Evolutionary conservation across 2,329 filamentous ascomycete species (phyloP), one percentile per base, ranked within the genome.

Genomic region (Cordyceps cateniannulata): DNA sequence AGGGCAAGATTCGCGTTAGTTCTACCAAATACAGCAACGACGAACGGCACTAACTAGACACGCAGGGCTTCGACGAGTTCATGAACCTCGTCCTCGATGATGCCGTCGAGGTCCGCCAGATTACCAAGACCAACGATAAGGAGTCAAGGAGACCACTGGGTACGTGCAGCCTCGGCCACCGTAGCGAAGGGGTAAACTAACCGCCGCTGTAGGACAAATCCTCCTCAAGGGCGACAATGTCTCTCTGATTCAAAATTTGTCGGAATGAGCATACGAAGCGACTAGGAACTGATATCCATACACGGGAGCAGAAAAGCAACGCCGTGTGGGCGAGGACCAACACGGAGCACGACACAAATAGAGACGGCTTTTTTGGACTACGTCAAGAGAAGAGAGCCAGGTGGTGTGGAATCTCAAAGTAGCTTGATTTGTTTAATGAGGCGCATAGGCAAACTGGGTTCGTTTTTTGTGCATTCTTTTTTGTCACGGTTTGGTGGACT

Each of bases 81-180:
- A 97, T 99, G 93, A 99, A 99, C 78, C 81, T 99, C 54, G 95
- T 98, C 44, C 84, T 96, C 66, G 95, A 99, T 71, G 92, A 99
- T 69, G 95, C 95, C 32, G 86, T 97, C 61, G 93, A 98, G 77
- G 92, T 99, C 49, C 90, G 88, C 74, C 84, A 91, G 71, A 81
- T 90, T 60, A 92, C 89, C 64, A 96, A 96, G 80, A 86, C 85
- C 18, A 88, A 90, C 67, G 74, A 81, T 47, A 85, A 88, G 66
- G 93, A 96, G 77, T 86, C 85, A 66, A 84, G 93, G 73, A 86
- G 90, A 75, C 81, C 86, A 48, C 75, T 97, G 57, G 93, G 93
- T 96, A 82, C 64, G 82, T 40, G 18, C 1, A 9, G 47, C 45
- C 12, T 7, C 27, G 25, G 20, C 22, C 24, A 29, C 14, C 16